phyloP scores from a whole-genome alignment of 441 rosid species.

The Gossypium laxum region DNA sequence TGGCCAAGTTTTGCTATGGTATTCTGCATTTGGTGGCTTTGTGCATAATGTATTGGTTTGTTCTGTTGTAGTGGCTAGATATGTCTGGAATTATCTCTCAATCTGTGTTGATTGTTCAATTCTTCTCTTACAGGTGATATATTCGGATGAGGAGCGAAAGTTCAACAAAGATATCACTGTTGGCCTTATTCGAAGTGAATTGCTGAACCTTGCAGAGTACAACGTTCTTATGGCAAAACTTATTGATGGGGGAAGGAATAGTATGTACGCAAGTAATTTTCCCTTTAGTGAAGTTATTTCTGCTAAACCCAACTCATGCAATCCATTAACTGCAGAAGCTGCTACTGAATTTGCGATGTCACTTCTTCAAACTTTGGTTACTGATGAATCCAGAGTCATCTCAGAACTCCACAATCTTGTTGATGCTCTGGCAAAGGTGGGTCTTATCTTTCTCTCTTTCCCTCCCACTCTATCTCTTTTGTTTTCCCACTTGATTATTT shows the following conservation, averaged over 20 bases:
- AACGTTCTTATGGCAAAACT: slow-evolving; percentile 90
- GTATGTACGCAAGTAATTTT: slow-evolving; percentile 35
- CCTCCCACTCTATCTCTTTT: not conserved
- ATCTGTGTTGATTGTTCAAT: slow-evolving; percentile 4
- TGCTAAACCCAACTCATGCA: slow-evolving; percentile 11
- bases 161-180: slow-evolving; percentile 81
- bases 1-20: not conserved
- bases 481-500: not conserved
- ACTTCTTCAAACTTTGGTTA: slow-evolving; percentile 69
- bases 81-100: not conserved
- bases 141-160: slow-evolving; percentile 88
- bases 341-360: slow-evolving; percentile 86
- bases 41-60: not conserved
- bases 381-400: slow-evolving; percentile 73
- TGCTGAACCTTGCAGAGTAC: slow-evolving; percentile 90
- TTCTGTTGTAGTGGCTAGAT: not conserved
- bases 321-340: slow-evolving; percentile 50
- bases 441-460: slow-evolving; percentile 11
- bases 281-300: not conserved
- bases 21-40: not conserved
- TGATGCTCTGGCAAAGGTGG: slow-evolving; percentile 86
- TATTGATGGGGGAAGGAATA: slow-evolving; percentile 91
- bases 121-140: slow-evolving; percentile 53
- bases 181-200: slow-evolving; percentile 72
- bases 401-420: slow-evolving; percentile 93